Base-by-base conservation (phyloP, 768 basidiomycete genomes). In the Lentinula lateritia region DNA sequence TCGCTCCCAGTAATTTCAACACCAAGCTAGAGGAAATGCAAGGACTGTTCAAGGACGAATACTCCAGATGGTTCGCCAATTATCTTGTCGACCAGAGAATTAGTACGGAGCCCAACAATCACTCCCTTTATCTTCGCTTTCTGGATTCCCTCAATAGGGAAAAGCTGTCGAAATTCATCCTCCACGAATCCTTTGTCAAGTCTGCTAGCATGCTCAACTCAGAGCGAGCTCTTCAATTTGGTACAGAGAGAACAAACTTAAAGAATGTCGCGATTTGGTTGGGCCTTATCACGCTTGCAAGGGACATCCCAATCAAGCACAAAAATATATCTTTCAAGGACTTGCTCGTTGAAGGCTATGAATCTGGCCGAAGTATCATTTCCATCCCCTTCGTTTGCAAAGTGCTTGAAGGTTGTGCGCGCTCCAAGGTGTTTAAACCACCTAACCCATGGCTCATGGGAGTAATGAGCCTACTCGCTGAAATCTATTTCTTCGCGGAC, bases 401-500 rank as follows among this genome's bases (percentile, higher is more conserved):
- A 74, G 90, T 94, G 1, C 83, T 99, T 50, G 92, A 95, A 71
- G 92, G 92, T 50, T 94, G 93, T 64, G 83, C 88, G 52, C 87
- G 89, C 69, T 98, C 96, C 36, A 88, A 80, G 65, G 91, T 98
- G 32, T 99, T 99, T 84, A 89, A 84, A 68, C 90, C 94, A 18
- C 97, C 97, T 28, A 99, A 98, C 72, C 97, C 97, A 1, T 99
- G 97, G 97, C 76, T 99, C 54, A 95, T 98, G 90, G 95, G 92
- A 0, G 92, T 99, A 64, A 80, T 98, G 67, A 86, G 90, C 65
- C 80, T 98, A 46, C 83, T 98, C 50, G 92, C 87, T 48, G 97
- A 99, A 72, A 83, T 99, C n/a, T 98, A 99, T 73, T 92, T 95
- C 71, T 95, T 89, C 68, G 96, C 94, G 5, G 95, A 98, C 67